These are phyloP conservation scores for Solanum megistacrolobum DNA, from an alignment of 257 asterid genomes.

Conservation along the genomic window DNA sequence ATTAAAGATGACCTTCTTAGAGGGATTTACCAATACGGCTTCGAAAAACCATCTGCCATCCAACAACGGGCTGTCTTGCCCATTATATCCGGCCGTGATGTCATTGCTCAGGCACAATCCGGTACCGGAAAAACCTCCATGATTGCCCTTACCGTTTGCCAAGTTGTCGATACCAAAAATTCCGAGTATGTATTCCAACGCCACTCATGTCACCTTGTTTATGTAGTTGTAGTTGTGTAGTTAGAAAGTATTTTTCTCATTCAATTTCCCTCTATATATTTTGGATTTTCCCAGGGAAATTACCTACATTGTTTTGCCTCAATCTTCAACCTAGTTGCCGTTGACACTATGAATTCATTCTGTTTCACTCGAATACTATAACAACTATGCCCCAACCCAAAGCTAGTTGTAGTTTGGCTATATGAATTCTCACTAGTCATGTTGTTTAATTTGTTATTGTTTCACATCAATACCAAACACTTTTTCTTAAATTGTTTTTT, in stretches of 20 bases:
- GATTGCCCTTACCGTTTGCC: conserved; percentile 92
- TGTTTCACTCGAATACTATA: not conserved
- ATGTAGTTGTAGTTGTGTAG: not conserved
- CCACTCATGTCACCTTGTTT: no score
- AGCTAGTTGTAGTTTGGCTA: not conserved
- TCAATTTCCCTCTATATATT: not conserved
- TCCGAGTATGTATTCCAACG: conserved; percentile 46
- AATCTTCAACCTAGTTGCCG: not conserved
- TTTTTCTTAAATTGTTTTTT: not conserved
- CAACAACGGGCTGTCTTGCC: conserved; percentile 86
- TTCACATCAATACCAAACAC: not conserved
- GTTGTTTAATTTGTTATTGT: not conserved
- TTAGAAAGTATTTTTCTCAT: not conserved
- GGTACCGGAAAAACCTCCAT: conserved; percentile 92
- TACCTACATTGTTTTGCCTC: not conserved
- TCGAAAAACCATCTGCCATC: conserved; percentile 91
- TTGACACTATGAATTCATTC: not conserved
- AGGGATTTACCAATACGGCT: conserved; percentile 77
- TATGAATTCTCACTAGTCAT: not conserved
- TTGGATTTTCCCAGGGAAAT: not conserved
- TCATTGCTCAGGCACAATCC: conserved; percentile 89
- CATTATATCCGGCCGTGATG: conserved; percentile 76
- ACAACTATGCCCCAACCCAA: not conserved
- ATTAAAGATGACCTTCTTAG: conserved; percentile 69
- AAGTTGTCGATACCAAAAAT: conserved; percentile 77